Percentiles rank a stretch among this genome's conserved stretches.
Conservation (phyloP, 2,329 filamentous ascomycete genomes). For the Ophiostoma montium region DNA sequence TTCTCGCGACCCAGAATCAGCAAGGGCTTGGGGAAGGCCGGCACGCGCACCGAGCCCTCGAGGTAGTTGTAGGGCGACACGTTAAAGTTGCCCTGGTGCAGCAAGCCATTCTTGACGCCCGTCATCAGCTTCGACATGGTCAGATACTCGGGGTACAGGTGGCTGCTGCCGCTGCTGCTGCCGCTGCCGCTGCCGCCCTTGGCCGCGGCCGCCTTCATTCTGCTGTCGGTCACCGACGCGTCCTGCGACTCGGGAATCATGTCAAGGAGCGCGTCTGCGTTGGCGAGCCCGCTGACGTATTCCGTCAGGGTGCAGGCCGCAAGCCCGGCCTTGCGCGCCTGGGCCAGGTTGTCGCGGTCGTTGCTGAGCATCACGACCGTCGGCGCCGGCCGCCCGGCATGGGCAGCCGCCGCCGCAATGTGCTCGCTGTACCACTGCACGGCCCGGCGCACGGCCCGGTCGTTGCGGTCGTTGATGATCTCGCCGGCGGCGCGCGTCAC, state of each 20-base stretch:
- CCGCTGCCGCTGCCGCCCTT: constrained; percentile 37
- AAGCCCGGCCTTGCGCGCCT: constrained; percentile 65
- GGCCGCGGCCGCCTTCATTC: constrained; percentile 6
- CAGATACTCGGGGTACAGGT: constrained; percentile 82
- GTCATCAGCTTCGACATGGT: constrained; percentile 89
- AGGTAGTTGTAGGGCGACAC: constrained; percentile 97
- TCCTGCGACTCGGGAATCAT: constrained; percentile 79
- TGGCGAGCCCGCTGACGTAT: constrained; percentile 76
- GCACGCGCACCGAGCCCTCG: constrained; percentile 80
- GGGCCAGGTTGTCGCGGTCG: constrained; percentile 73
- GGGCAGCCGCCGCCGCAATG: constrained; percentile 42
- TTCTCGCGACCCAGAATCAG: constrained; percentile 85
- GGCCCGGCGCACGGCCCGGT: constrained; percentile 74
- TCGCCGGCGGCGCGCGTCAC: constrained; percentile 62
- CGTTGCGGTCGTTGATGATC: constrained; percentile 91
- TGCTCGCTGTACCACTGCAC: constrained; percentile 87
- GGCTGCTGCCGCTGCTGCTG: too few relatives aligned
- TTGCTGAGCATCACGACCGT: constrained; percentile 88
- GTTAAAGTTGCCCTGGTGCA: constrained; percentile 93
- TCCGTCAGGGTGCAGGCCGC: constrained; percentile 53
- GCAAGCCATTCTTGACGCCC: constrained; percentile 69
- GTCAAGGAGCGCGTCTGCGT: constrained; percentile 74
- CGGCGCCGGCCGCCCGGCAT: constrained; percentile 41
- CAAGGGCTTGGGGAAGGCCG: constrained; percentile 78
- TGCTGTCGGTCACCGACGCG: constrained; percentile 45